phyloP scores from a whole-genome alignment of 352 stramenopile species.

The Aphanomyces euteiches region DNA sequence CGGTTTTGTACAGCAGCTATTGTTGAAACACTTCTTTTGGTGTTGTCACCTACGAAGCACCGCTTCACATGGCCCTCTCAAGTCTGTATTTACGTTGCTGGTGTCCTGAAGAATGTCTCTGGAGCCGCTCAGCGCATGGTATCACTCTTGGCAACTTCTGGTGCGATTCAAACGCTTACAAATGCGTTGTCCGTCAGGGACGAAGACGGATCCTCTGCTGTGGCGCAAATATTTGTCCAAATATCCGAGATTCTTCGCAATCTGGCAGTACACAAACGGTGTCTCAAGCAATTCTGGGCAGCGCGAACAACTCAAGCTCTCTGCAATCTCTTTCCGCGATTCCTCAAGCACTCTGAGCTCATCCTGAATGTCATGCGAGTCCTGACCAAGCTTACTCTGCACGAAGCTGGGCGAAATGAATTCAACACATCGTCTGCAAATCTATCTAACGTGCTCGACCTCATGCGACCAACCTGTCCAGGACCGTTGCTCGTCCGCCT shows the following conservation, averaged over 20 bases:
- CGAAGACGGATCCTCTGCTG: constrained; percentile 1
- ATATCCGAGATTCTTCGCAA: constrained; percentile 63
- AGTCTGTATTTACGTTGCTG: constrained; percentile 63
- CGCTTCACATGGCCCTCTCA: constrained; percentile 33
- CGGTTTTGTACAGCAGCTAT: constrained; percentile 62
- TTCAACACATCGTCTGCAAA: constrained; percentile 51
- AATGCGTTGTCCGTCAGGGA: constrained; percentile 37
- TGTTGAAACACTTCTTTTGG: constrained; percentile 51
- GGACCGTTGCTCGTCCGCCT: constrained; percentile 65
- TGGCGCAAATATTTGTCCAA: constrained; percentile 70
- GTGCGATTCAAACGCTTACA: constrained; percentile 53
- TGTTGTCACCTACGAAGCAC: constrained; percentile 1
- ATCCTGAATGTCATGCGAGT: constrained; percentile 77
- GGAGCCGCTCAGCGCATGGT: constrained; percentile 49
- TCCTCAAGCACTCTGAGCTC: constrained; percentile 49
- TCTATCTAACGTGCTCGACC: constrained; percentile 44
- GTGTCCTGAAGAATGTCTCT: constrained; percentile 72
- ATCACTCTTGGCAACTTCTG: constrained; percentile 57
- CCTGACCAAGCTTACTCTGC: constrained; percentile 75
- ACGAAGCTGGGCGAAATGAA: constrained; percentile 62
- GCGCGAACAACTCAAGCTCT: constrained; percentile 46
- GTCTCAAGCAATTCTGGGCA: constrained; percentile 70
- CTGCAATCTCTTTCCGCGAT: constrained; percentile 43
- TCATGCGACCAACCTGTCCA: constrained; percentile 45
- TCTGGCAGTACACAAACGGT: constrained; percentile 51